A percentile compares a stretch with the other conserved stretches of the same genome.
Conservation (phyloP, 2,329 filamentous ascomycete genomes). For the Drechmeria coniospora region DNA sequence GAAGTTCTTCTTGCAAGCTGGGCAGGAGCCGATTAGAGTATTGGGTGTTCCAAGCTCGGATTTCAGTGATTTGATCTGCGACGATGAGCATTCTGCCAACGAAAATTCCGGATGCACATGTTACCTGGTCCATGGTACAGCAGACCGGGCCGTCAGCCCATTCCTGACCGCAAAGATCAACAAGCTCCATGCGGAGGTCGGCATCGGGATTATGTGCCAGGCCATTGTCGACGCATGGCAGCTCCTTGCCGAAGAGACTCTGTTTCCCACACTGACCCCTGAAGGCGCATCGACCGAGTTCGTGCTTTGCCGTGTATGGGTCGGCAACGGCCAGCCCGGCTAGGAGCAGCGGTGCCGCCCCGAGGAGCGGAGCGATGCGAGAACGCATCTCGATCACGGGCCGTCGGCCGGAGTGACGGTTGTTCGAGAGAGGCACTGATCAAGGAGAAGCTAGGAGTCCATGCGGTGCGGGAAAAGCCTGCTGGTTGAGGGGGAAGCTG, state of each 20-base stretch:
- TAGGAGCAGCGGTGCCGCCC: slow-evolving; percentile 15
- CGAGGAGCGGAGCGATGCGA: slow-evolving; percentile 15
- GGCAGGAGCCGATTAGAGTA: slow-evolving; percentile 80
- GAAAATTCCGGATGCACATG: no score
- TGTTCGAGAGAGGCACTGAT: not conserved
- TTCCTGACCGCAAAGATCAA: slow-evolving; percentile 72
- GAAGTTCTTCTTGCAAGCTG: slow-evolving; percentile 96
- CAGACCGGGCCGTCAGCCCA: slow-evolving; percentile 78
- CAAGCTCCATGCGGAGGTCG: slow-evolving; percentile 58
- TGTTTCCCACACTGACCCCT: slow-evolving; percentile 84
- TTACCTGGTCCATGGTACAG: slow-evolving; percentile 65
- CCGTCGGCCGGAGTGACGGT: not conserved
- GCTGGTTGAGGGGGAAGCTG: no score
- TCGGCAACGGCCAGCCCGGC: slow-evolving; percentile 12
- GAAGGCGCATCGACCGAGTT: slow-evolving; percentile 78
- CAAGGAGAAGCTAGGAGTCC: not conserved
- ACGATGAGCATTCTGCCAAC: not conserved
- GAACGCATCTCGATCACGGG: slow-evolving; percentile 15
- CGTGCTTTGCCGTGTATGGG: slow-evolving; percentile 48
- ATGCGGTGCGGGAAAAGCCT: no score
- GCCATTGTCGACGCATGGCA: slow-evolving; percentile 88
- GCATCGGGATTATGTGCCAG: slow-evolving; percentile 59
- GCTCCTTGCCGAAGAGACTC: slow-evolving; percentile 73
- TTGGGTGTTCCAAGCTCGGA: slow-evolving; percentile 77
- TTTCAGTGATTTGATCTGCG: slow-evolving; percentile 60